These are phyloP conservation scores for Yamadazyma epiphylla DNA, from an alignment of 1,139 yeast species.

Conservation along the genomic window DNA sequence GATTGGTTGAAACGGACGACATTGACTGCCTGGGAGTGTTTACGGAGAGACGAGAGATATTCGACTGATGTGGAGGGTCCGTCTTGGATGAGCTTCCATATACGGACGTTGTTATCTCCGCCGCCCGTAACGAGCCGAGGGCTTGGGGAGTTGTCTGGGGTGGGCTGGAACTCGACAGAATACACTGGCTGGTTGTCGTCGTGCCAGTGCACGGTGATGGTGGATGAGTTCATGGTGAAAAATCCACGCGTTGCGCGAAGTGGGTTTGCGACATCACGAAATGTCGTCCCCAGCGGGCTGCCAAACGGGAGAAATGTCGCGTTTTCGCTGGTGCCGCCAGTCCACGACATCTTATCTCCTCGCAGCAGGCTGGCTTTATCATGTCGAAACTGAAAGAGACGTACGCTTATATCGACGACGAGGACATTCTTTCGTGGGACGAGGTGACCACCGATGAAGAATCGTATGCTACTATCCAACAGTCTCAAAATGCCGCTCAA, in stretches of 20 bases:
- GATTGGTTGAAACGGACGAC: conserved; percentile 74
- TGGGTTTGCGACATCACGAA: too few species aligned
- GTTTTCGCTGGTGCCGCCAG: too few species aligned
- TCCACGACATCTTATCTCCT: too few species aligned
- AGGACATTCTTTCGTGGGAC: conserved; percentile 14
- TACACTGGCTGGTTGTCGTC: conserved; percentile 80
- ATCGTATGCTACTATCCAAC: too few species aligned
- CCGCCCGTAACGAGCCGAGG: conserved; percentile 81
- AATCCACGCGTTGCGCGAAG: conserved; percentile 4
- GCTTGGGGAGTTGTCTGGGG: conserved; percentile 8
- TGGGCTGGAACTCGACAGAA: conserved; percentile 74
- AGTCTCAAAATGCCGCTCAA: too few species aligned
- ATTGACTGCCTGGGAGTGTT: conserved; percentile 94
- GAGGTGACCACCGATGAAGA: conserved; percentile 7
- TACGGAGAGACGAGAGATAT: conserved; percentile 71
- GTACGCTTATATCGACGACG: conserved; percentile 7
- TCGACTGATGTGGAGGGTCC: conserved; percentile 28
- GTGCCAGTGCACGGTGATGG: conserved; percentile 78
- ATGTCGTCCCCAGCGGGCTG: too few species aligned
- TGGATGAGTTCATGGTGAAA: conserved; percentile 49
- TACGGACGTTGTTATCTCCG: conserved; percentile 84
- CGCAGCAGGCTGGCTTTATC: conserved; percentile 2
- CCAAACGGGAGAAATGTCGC: too few species aligned
- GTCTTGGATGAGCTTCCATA: conserved; percentile 41
- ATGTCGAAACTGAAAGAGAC: conserved; percentile 5